Percentiles rank a stretch among this genome's conserved stretches.
Evolutionary conservation across 148 eudicot species (phyloP).

Genomic region (Selenicereus undatus): DNA sequence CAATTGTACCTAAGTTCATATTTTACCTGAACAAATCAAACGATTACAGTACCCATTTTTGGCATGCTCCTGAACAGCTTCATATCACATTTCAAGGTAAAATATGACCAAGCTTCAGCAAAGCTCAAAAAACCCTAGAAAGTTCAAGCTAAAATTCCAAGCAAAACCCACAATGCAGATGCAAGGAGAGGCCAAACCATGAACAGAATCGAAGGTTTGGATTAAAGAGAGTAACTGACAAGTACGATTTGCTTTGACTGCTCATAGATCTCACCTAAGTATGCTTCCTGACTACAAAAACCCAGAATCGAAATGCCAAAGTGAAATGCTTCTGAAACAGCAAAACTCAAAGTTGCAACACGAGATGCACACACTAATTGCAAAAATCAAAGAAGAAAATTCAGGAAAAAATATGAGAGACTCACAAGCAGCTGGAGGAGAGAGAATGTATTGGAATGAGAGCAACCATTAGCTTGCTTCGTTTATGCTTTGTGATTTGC

Average conservation of each 20-base stretch:
- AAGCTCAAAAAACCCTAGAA: neutral
- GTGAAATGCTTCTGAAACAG: neutral
- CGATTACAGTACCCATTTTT: neutral
- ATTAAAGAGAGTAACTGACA: neutral
- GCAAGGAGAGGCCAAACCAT: neutral
- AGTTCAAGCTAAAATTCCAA: neutral
- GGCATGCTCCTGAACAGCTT: neutral
- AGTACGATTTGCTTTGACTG: neutral
- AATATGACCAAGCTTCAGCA: neutral
- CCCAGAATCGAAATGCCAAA: constrained; percentile 1
- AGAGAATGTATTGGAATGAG: neutral
- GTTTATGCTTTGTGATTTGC: neutral
- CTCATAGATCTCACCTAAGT: constrained; percentile 16
- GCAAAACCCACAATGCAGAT: constrained; percentile 13
- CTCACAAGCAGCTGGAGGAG: constrained; percentile 13
- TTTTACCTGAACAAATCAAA: neutral
- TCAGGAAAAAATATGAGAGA: neutral
- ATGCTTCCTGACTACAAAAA: neutral
- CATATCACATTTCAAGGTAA: neutral
- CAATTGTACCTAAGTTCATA: neutral
- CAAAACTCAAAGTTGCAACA: neutral
- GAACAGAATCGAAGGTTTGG: neutral
- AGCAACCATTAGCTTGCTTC: constrained; percentile 14
- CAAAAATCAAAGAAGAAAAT: neutral
- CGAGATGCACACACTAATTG: neutral